Evolutionary conservation across 2,329 filamentous ascomycete species (phyloP).

Genomic region (Tolypocladium guangdongense): DNA sequence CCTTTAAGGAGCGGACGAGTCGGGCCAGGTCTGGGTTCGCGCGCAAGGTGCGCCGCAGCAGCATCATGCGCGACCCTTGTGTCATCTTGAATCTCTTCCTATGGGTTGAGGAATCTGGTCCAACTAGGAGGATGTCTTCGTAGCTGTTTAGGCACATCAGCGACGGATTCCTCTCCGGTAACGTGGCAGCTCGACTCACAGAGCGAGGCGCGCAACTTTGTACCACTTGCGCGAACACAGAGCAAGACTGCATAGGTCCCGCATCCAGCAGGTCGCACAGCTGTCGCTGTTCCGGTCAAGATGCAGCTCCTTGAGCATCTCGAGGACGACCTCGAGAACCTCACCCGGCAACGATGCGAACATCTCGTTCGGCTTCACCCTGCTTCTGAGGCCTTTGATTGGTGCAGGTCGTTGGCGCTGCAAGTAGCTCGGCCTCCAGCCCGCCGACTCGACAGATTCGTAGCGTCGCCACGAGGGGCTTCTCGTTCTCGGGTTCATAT

Average conservation of each 20-base stretch:
- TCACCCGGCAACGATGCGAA: constrained; percentile 48
- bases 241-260: constrained; percentile 43
- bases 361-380: constrained; percentile 33
- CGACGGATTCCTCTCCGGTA: background rate
- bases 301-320: constrained; percentile 41
- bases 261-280: constrained; percentile 56
- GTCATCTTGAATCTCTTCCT: constrained; percentile 47
- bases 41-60: constrained; percentile 48
- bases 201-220: constrained; percentile 35
- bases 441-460: constrained; percentile 25
- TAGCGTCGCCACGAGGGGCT: constrained; percentile 25
- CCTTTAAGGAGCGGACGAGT: constrained; percentile 46
- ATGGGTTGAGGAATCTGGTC: constrained; percentile 41
- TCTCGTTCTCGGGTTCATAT: constrained; percentile 15
- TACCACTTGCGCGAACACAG: constrained; percentile 40
- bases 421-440: constrained; percentile 4
- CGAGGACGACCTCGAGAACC: constrained; percentile 45
- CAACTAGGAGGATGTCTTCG: constrained; percentile 46
- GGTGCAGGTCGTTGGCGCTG: constrained; percentile 3
- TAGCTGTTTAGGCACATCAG: constrained; percentile 28
- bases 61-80: constrained; percentile 39
- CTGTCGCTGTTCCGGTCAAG: constrained; percentile 34
- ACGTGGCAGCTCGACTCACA: constrained; percentile 28
- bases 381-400: constrained; percentile 3
- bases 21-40: constrained; percentile 40